These are phyloP conservation scores for Malus hybrid DNA, from an alignment of 331 rosid genomes.

Conservation along the genomic window DNA sequence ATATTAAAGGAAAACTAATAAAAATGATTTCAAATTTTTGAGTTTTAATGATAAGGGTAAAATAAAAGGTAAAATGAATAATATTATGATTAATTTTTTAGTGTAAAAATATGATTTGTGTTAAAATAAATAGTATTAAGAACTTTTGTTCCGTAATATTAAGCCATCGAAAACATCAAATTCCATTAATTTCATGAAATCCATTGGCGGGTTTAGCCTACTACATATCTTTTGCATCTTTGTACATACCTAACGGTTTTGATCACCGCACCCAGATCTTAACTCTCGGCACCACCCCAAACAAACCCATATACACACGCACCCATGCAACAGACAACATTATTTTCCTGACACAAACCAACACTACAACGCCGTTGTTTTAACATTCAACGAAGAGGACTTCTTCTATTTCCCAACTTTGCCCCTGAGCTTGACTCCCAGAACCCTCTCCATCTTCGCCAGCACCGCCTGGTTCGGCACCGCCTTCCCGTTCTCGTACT, in stretches of 20 bases:
- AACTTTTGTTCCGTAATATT: too few species aligned
- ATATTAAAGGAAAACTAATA: too few species aligned
- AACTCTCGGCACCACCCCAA: neutral
- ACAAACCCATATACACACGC: neutral
- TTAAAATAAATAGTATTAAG: too few species aligned
- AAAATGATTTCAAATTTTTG: too few species aligned
- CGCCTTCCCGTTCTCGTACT: slow-evolving; percentile 82
- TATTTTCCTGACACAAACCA: neutral
- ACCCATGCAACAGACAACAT: neutral
- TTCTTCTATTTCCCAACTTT: slow-evolving; percentile 36
- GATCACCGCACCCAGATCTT: too few species aligned
- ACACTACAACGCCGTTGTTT: neutral
- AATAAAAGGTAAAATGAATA: too few species aligned
- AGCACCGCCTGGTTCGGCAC: slow-evolving; percentile 69
- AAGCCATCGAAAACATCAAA: neutral
- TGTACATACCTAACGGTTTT: neutral
- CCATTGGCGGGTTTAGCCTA: neutral
- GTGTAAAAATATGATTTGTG: too few species aligned
- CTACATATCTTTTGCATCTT: neutral
- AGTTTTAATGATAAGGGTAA: too few species aligned
- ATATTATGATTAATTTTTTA: too few species aligned
- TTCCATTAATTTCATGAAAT: neutral
- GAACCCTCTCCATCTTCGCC: slow-evolving; percentile 67
- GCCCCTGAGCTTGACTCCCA: slow-evolving; percentile 80
- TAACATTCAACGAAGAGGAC: too few species aligned